These are phyloP conservation scores for Beauveria medogensis DNA, from an alignment of 2,329 filamentous ascomycete species.

Conservation along the genomic window DNA sequence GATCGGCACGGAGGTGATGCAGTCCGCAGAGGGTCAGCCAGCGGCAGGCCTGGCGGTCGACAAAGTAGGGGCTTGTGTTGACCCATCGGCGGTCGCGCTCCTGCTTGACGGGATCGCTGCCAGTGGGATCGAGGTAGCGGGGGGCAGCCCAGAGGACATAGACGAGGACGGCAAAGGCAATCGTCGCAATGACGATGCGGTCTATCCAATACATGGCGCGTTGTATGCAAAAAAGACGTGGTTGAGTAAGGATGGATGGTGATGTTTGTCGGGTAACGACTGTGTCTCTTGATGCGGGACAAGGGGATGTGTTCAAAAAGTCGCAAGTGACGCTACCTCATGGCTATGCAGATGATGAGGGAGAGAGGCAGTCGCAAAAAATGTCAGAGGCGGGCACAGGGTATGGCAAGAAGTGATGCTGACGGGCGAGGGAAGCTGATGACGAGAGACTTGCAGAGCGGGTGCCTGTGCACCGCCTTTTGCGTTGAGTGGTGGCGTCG, in stretches of 20 bases:
- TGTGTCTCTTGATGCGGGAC: neutral
- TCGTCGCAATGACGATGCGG: conserved; percentile 13
- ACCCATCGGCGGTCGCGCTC: conserved; percentile 61
- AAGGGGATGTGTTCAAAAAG: neutral
- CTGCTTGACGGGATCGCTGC: conserved; percentile 52
- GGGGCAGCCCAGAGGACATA: conserved; percentile 45
- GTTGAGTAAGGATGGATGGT: neutral
- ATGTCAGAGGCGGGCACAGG: neutral
- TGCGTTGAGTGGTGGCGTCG: neutral
- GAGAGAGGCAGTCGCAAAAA: neutral
- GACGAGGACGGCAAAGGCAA: conserved; percentile 35
- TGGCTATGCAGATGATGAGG: neutral
- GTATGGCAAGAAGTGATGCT: neutral
- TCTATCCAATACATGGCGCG: conserved; percentile 5
- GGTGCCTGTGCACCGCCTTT: conserved; percentile 6
- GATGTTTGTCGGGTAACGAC: conserved; percentile 2
- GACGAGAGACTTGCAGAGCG: conserved; percentile 5
- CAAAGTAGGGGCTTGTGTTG: conserved; percentile 60
- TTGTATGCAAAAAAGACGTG: neutral
- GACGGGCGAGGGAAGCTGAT: neutral
- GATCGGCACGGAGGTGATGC: conserved; percentile 60
- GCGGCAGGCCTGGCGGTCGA: conserved; percentile 67
- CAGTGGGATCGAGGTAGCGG: conserved; percentile 53
- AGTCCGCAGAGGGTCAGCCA: conserved; percentile 75
- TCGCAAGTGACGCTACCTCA: neutral